These are phyloP conservation scores for Agrocybe praecox DNA, from an alignment of 768 basidiomycete species.

Conservation along the genomic window DNA sequence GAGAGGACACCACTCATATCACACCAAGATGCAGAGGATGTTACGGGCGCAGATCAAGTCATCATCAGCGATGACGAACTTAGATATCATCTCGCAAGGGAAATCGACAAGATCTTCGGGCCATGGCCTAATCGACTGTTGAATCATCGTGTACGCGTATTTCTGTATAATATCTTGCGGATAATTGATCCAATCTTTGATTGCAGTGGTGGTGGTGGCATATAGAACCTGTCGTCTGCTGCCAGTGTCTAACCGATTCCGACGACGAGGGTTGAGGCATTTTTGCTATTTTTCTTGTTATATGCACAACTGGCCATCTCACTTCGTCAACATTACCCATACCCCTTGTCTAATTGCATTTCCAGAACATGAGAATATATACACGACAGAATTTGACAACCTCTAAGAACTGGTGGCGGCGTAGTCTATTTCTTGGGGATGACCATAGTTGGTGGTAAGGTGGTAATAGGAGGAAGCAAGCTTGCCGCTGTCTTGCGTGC, in stretches of 20 bases:
- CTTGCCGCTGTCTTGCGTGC: conserved; percentile 73
- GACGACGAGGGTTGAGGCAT: conserved; percentile 39
- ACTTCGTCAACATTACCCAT: background rate
- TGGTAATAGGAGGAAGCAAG: conserved; percentile 82
- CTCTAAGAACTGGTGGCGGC: too few species aligned
- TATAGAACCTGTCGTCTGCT: conserved; percentile 63
- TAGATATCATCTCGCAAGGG: conserved; percentile 34
- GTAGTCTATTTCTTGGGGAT: conserved; percentile 54
- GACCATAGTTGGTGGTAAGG: conserved; percentile 93
- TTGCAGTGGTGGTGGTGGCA: conserved; percentile 87
- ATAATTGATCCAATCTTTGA: background rate
- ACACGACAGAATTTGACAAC: too few species aligned
- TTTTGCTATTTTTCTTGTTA: background rate
- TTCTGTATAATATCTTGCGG: background rate
- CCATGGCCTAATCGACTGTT: conserved; percentile 67
- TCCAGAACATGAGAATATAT: background rate
- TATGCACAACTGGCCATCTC: background rate
- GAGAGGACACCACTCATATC: conserved; percentile 26
- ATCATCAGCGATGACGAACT: conserved; percentile 28
- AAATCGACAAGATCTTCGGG: conserved; percentile 62
- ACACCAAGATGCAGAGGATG: background rate
- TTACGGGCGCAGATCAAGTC: conserved; percentile 9
- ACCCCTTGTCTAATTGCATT: background rate
- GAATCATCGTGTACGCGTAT: conserved; percentile 63
- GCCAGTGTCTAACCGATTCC: conserved; percentile 60